Percentiles rank a stretch among this genome's conserved stretches.
Evolutionary conservation across 148 eudicot species (phyloP).

Genomic region (Rhododendron kiyosumense): DNA sequence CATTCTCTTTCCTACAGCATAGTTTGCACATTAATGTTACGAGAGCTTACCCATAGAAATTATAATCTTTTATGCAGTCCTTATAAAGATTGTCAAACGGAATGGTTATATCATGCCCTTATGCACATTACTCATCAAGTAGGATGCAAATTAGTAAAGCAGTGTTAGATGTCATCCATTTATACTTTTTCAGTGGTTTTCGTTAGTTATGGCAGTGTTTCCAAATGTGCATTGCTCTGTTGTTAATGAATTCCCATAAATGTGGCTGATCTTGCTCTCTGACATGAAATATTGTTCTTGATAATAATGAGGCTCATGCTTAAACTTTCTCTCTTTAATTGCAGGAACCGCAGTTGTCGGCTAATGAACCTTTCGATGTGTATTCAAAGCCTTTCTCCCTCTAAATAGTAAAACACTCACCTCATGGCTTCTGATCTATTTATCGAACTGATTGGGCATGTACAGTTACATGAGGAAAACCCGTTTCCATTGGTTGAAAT

Average conservation of each 20-base stretch:
- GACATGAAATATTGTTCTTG: background rate
- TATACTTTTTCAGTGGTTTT: background rate
- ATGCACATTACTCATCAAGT: background rate
- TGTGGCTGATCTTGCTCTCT: background rate
- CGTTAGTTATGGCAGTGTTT: background rate
- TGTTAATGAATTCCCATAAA: background rate
- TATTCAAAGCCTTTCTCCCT: conserved; percentile 40
- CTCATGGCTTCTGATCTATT: background rate
- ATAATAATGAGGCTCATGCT: background rate
- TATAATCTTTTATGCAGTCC: background rate
- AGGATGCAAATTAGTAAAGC: background rate
- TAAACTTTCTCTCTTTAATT: background rate
- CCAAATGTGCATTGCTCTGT: background rate
- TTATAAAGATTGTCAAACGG: background rate
- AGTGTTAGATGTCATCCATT: background rate
- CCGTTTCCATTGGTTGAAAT: background rate
- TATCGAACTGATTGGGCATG: background rate
- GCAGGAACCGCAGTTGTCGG: conserved; percentile 54
- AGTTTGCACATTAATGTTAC: too few relatives aligned
- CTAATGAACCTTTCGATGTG: conserved; percentile 43
- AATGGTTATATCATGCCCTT: background rate
- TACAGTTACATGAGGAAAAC: background rate
- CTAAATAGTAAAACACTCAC: conserved; percentile 13
- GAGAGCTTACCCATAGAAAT: background rate
- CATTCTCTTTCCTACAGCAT: background rate